Conservation (phyloP, 2,329 filamentous ascomycete genomes). For the Penicillium expansum region DNA sequence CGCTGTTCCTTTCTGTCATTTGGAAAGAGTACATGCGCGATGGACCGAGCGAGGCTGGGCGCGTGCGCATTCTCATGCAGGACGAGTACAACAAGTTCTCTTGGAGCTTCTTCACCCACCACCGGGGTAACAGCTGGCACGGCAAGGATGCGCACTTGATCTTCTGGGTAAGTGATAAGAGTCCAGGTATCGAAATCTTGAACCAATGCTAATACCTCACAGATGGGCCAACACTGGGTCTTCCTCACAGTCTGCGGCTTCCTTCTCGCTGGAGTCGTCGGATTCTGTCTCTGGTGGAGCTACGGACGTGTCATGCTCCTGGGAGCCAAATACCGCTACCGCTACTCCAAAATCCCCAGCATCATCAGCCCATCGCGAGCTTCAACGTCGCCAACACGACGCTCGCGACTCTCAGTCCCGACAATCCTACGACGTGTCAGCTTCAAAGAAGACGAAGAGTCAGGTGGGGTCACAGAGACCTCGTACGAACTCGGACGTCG, state of each 20-base stretch:
- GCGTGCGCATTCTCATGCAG: slow-evolving; percentile 66
- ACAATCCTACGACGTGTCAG: slow-evolving; percentile 39
- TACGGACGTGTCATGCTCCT: slow-evolving; percentile 49
- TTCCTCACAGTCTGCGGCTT: slow-evolving; percentile 54
- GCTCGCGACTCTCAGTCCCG: slow-evolving; percentile 35
- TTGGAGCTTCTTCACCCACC: slow-evolving; percentile 71
- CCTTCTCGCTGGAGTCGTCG: slow-evolving; percentile 47
- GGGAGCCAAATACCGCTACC: slow-evolving; percentile 41
- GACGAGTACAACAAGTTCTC: slow-evolving; percentile 66
- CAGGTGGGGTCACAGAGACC: slow-evolving; percentile 31
- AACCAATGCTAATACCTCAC: slow-evolving; percentile 2
- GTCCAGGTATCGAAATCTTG: background rate
- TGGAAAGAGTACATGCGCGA: slow-evolving; percentile 69
- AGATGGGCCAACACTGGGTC: slow-evolving; percentile 58
- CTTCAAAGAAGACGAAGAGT: slow-evolving; percentile 44
- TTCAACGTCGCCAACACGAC: slow-evolving; percentile 35
- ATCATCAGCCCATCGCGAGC: slow-evolving; percentile 28
- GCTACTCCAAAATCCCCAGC: slow-evolving; percentile 34
- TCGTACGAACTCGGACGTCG: slow-evolving; percentile 41
- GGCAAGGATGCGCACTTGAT: slow-evolving; percentile 62
- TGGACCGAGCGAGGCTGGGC: slow-evolving; percentile 44
- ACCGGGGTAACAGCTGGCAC: slow-evolving; percentile 65
- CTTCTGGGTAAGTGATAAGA: slow-evolving; percentile 54
- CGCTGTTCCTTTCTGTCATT: slow-evolving; percentile 71
- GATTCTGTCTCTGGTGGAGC: slow-evolving; percentile 50